Conservation (phyloP, 768 basidiomycete genomes). For the Xerocomellus chrysenteron region DNA sequence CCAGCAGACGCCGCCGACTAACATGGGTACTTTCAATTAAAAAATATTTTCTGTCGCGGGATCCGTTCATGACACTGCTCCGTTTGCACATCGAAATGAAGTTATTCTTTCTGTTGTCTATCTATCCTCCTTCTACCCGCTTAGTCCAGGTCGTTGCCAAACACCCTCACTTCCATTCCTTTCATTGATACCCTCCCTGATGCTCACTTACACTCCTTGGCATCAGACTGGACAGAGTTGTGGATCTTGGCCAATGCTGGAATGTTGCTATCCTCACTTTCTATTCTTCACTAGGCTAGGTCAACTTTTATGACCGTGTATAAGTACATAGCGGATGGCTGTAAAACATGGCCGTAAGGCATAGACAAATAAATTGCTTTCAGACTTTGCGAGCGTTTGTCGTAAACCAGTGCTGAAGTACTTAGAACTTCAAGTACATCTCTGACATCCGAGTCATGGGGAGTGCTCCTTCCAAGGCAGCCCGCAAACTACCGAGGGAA, state of each 20-base stretch:
- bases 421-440: neutral
- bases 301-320: slow-evolving; percentile 37
- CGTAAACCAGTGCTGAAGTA: neutral
- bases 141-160: slow-evolving; percentile 28
- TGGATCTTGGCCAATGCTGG: slow-evolving; percentile 30
- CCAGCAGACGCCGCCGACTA: slow-evolving; percentile 70
- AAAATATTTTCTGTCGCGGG: slow-evolving; percentile 28
- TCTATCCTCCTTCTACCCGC: slow-evolving; percentile 30
- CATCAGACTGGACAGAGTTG: slow-evolving; percentile 22
- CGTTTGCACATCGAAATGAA: slow-evolving; percentile 29
- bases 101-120: slow-evolving; percentile 34
- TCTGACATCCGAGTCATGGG: slow-evolving; percentile 47
- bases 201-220: slow-evolving; percentile 25
- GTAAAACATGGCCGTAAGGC: slow-evolving; percentile 36
- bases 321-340: slow-evolving; percentile 39
- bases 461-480: slow-evolving; percentile 56
- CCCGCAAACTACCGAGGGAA: slow-evolving; percentile 53
- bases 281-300: slow-evolving; percentile 32
- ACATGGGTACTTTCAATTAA: slow-evolving; percentile 77
- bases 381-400: neutral
- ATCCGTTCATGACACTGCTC: slow-evolving; percentile 43
- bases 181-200: slow-evolving; percentile 31
- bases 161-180: slow-evolving; percentile 22
- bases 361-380: slow-evolving; percentile 32
- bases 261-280: slow-evolving; percentile 31